A percentile compares a stretch with the other conserved stretches of the same genome.
These are phyloP conservation scores for Hibiscus mutabilis DNA, from an alignment of 345 rosid genomes.

Conservation along the genomic window DNA sequence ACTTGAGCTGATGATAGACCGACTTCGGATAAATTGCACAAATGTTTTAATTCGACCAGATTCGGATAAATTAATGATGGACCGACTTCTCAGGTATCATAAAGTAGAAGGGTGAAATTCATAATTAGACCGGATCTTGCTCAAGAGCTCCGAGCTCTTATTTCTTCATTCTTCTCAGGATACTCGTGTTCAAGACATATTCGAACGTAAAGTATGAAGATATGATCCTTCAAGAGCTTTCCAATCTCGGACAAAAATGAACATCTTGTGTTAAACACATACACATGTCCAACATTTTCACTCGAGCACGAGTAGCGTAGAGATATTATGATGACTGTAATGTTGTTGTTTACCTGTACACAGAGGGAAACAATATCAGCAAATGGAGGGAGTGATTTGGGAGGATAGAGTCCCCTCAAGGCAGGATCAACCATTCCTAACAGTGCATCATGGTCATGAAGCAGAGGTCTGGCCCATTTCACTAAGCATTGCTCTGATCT, in stretches of 20 bases:
- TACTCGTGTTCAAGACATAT: background rate
- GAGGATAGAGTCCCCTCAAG: slow-evolving; percentile 76
- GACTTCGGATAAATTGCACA: too few relatives aligned
- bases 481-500: slow-evolving; percentile 68
- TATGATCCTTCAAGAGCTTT: too few relatives aligned
- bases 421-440: slow-evolving; percentile 81
- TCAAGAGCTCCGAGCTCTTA: too few relatives aligned
- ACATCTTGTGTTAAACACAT: background rate
- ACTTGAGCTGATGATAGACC: too few relatives aligned
- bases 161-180: too few relatives aligned
- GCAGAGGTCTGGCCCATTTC: slow-evolving; percentile 77
- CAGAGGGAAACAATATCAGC: slow-evolving; percentile 78
- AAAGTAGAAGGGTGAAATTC: too few relatives aligned
- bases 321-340: slow-evolving; percentile 10
- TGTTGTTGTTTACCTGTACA: slow-evolving; percentile 44
- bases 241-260: background rate
- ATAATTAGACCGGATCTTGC: too few relatives aligned
- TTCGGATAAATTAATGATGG: too few relatives aligned
- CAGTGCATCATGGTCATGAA: slow-evolving; percentile 63
- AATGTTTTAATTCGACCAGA: too few relatives aligned
- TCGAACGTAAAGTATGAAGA: too few relatives aligned
- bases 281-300: background rate
- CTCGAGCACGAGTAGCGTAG: background rate
- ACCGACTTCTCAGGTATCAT: too few relatives aligned
- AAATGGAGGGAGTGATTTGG: slow-evolving; percentile 68